Evolutionary conservation across 495 filamentous ascomycete species (phyloP).

Genomic region (Penicillium nucicola): DNA sequence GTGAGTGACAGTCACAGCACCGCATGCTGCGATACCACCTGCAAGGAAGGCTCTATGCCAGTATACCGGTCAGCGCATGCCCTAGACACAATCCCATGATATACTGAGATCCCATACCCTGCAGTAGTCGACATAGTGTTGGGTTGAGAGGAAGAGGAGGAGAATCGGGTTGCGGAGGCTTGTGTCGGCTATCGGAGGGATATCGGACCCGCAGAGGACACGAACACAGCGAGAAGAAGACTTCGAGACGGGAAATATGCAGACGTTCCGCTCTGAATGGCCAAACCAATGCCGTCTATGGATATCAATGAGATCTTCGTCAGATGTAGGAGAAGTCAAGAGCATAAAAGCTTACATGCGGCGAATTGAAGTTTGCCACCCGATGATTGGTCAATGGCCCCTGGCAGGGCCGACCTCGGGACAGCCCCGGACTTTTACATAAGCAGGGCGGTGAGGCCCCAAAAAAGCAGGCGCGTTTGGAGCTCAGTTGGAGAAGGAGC

Average conservation of each 20-base stretch:
- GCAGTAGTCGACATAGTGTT: conserved; percentile 50
- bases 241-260: background rate
- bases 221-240: background rate
- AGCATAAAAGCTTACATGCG: conserved; percentile 25
- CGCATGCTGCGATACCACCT: conserved; percentile 93
- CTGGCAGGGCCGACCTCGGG: conserved; percentile 15
- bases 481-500: conserved; percentile 11
- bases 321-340: background rate
- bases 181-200: conserved; percentile 13
- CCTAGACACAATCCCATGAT: background rate
- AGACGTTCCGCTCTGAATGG: background rate
- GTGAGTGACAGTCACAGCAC: conserved; percentile 96
- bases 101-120: conserved; percentile 35
- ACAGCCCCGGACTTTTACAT: background rate
- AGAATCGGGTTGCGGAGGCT: conserved; percentile 3
- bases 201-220: conserved; percentile 14
- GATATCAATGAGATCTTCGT: background rate
- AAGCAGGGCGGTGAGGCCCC: conserved; percentile 1
- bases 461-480: conserved; percentile 22
- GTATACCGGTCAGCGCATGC: conserved; percentile 9
- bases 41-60: conserved; percentile 71
- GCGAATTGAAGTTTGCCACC: conserved; percentile 9
- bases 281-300: background rate
- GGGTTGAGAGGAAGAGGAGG: background rate
- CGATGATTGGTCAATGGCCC: conserved; percentile 17